Evolutionary conservation across 2,329 filamentous ascomycete species (phyloP), one percentile per base, ranked within the genome.

Genomic region (Epichloe gansuensis): DNA sequence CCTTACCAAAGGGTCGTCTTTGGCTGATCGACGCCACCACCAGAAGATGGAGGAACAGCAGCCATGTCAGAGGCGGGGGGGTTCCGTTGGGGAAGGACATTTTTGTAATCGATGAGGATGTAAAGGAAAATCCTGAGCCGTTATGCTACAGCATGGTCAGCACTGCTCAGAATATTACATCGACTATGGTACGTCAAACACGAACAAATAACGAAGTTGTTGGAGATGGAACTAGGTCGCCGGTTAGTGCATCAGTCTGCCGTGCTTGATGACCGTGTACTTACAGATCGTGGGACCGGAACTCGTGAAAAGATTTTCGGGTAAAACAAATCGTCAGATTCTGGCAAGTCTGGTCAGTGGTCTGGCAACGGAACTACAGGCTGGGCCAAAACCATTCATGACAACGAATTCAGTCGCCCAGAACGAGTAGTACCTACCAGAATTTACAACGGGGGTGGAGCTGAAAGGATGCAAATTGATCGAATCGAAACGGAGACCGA

Each of bases 1-100:
- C 1, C 15, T 43, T 68, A 79, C 77, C 77, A 81, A 2, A 81
- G 72, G 46, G 77, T 73, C n/a, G 69, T 81, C 69, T 81, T 80
- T 53, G 75, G 71, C 48, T 74, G 66, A 54, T 80, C 77, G 48
- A 64, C 67, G 38, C 64, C 60, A 56, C 63, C 59, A 54, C 63
- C 66, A 41, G 65, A 57, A 42, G 66, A 62, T 42, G 67, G 62
- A 31, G 66, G 60, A 40, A 64, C 63, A 42, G 61, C 61, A 27
- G 62, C 63, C 66, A 69, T 67, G 48, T 70, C 68, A 50, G 61
- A 60, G 39, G 66, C 66, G 49, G 67, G 68, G 17, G 68, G 23
- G 68, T 70, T 55, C 68, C 68, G 62, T 70, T 70, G 27, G 63
- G 56, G 55, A 64, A 70, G 51, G 63, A 56, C 66, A 70, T 68